phyloP scores from a whole-genome alignment of 768 basidiomycete species.

The Russula ochroleuca region DNA sequence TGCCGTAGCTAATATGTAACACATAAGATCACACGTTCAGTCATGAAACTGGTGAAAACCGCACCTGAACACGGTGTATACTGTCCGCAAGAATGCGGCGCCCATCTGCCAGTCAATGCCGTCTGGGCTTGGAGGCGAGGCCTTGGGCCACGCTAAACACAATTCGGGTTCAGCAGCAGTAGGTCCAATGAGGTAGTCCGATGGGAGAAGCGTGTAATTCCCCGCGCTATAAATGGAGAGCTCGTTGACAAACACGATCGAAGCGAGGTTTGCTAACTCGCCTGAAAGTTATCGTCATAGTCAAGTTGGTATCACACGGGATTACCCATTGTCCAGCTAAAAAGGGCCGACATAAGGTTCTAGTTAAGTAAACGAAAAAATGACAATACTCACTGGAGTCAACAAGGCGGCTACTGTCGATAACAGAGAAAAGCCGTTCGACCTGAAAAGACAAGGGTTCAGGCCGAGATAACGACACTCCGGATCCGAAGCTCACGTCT shows the following conservation, averaged over 20 bases:
- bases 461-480: neutral
- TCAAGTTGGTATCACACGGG: conserved; percentile 58
- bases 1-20: conserved; percentile 54
- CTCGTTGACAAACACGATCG: neutral
- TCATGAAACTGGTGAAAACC: neutral
- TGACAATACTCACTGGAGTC: conserved; percentile 42
- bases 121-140: conserved; percentile 59
- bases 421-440: conserved; percentile 54
- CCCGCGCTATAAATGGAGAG: conserved; percentile 34
- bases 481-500: conserved; percentile 48
- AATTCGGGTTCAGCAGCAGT: conserved; percentile 57
- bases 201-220: conserved; percentile 63
- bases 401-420: conserved; percentile 65
- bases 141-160: conserved; percentile 73
- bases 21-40: neutral
- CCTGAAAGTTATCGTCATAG: conserved; percentile 69
- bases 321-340: conserved; percentile 69
- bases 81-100: conserved; percentile 63
- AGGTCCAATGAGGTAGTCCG: conserved; percentile 75
- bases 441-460: conserved; percentile 44
- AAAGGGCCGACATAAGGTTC: neutral
- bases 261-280: conserved; percentile 32
- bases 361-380: neutral
- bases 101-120: conserved; percentile 85
- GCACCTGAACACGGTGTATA: conserved; percentile 76